Evolutionary conservation across 495 filamentous ascomycete genomes (phyloP), one percentile per base, ranked within the genome.

Genomic region (Neurospora africana): DNA sequence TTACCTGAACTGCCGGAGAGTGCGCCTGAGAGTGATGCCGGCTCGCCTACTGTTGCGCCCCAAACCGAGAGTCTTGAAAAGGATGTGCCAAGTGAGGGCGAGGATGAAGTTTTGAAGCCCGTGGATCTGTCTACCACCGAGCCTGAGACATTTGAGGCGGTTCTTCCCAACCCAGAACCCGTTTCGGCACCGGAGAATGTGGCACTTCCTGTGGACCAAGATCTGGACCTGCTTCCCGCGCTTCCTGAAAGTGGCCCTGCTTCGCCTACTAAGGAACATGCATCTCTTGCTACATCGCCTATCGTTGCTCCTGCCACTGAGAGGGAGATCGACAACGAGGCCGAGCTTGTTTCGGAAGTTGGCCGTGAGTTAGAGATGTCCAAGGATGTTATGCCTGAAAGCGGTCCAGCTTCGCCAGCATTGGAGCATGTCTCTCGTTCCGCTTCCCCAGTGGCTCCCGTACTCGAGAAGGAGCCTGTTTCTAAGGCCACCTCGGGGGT

Each of bases 211-310:
- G 15, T 37, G 53, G 38, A 53, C 6, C 9, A 70, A 8, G 38
- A 58, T 21, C 53, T 70, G 11, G 69, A 71, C 0, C 13, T n/a
- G 9, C 21, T 69, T 8, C 71, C 67, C 2, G 36, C 67, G 5
- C 23, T 72, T 4, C 71, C 71, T 3, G 72, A 71, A 27, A 73
- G 72, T n/a, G n/a, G 27, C 0, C 69, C 72, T 13, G 69, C 47
- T 0, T 71, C 72, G 0, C 72, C 72, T 6, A 19, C 27, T 0
- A 33, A 39, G 4, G 30, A 36, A 1, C 9, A 67, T 36, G 17
- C 61, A 8, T 33, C 53, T n/a, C 35, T 65, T 1, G 27, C 15
- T 33, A 19, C 27, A 0, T 65, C 27, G 7, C 53, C 53, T 0
- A 7, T 19, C 7, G 2, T 65, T 9, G 6, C 3, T 65, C 27